These are phyloP conservation scores for Septoria petroselini DNA, from an alignment of 2,329 filamentous ascomycete species.

Conservation along the genomic window DNA sequence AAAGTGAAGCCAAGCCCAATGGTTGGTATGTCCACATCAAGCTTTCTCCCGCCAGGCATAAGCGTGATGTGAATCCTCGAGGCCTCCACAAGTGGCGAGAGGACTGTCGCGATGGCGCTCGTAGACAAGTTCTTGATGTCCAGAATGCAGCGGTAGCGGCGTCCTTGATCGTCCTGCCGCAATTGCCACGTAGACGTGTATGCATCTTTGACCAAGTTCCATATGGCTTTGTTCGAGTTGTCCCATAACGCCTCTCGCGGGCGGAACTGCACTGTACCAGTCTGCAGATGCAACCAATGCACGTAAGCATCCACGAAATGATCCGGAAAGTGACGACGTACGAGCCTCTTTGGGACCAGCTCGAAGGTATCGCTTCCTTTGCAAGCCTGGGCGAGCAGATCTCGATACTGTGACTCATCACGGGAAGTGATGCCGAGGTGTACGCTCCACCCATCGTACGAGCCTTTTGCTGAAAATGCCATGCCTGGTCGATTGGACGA, in stretches of 20 bases:
- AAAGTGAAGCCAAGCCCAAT: constrained; percentile 28
- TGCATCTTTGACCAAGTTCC: constrained; percentile 36
- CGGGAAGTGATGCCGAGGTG: constrained; percentile 40
- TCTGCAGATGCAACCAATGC: constrained; percentile 58
- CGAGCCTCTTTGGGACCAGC: constrained; percentile 36
- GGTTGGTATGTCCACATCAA: constrained; percentile 27
- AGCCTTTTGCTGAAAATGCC: constrained; percentile 45
- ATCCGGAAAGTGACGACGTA: constrained; percentile 50
- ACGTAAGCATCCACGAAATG: constrained; percentile 52
- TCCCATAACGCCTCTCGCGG: constrained; percentile 28
- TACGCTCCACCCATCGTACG: constrained; percentile 10
- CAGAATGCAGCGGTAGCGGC: constrained; percentile 7
- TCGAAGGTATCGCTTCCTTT: constrained; percentile 36
- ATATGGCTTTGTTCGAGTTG: not conserved
- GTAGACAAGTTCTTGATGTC: constrained; percentile 17
- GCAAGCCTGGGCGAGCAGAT: constrained; percentile 27
- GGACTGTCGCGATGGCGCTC: constrained; percentile 55
- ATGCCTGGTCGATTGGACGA: constrained; percentile 55
- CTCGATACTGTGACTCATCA: not conserved
- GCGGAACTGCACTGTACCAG: constrained; percentile 53
- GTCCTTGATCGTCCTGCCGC: constrained; percentile 1
- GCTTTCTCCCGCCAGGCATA: not conserved
- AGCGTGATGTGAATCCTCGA: constrained; percentile 23
- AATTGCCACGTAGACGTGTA: constrained; percentile 46
- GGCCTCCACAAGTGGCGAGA: constrained; percentile 23